A percentile compares a stretch with the other conserved stretches of the same genome.
Evolutionary conservation across 192 early-diverging fungal species (phyloP).

Genomic region (Globomyces pollinis-pini): DNA sequence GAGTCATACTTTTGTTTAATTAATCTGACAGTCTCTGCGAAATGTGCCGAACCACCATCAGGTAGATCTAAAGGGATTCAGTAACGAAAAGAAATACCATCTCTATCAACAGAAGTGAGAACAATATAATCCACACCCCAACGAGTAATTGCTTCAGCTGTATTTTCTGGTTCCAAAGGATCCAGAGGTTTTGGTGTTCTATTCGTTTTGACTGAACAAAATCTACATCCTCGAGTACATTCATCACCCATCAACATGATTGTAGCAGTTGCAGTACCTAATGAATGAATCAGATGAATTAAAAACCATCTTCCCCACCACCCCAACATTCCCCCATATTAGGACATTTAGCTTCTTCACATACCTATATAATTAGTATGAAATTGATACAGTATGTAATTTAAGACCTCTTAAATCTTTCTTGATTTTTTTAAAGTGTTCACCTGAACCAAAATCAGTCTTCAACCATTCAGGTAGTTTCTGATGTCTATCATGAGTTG

Average conservation of each 20-base stretch:
- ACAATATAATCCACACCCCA: conserved; percentile 98
- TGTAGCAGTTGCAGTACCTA: conserved; percentile 93
- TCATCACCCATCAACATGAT: conserved; percentile 99
- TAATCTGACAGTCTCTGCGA: conserved; percentile 82
- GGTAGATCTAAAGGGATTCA: conserved; percentile 72
- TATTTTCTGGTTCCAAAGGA: conserved; percentile 84
- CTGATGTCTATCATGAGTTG: conserved; percentile 2
- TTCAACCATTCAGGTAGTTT: conserved; percentile 88
- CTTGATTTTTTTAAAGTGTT: conserved; percentile 75
- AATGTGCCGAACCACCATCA: conserved; percentile 89
- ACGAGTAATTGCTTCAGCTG: conserved; percentile 80
- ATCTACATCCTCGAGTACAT: conserved; percentile 95
- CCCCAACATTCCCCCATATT: conserved; percentile 99
- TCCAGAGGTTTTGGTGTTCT: conserved; percentile 75
- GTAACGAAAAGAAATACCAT: conserved; percentile 40
- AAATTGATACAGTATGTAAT: conserved; percentile 88
- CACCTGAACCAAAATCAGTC: conserved; percentile 78
- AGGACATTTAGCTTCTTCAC: conserved; percentile 94
- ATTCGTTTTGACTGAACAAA: conserved; percentile 97
- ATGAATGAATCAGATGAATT: too few species aligned
- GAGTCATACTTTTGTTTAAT: conserved; percentile 81
- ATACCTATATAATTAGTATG: too few species aligned
- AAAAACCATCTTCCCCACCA: conserved; percentile 86
- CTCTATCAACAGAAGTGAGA: conserved; percentile 94
- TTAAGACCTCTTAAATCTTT: conserved; percentile 89